Base-by-base conservation (phyloP, 352 stramenopile genomes). In the Elongisporangium prolatum region DNA sequence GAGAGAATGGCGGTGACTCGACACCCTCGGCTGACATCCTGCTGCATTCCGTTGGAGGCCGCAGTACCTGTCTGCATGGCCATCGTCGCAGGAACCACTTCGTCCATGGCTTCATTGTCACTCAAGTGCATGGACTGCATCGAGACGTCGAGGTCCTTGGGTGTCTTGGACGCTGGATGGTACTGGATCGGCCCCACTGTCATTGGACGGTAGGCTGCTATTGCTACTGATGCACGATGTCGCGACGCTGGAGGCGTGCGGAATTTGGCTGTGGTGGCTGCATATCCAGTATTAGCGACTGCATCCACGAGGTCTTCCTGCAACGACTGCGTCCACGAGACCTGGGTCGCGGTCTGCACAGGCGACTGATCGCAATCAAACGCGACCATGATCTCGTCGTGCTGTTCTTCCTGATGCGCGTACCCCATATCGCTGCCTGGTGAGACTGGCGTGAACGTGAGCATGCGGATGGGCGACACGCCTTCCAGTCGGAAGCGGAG, bases 101-200 rank as follows among this genome's bases (percentile, higher is more conserved):
- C 13, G 20, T 44, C 54, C n/a, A 51, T 54, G 38, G 44, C 16
- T 22, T 80, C 65, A 21, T 84, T 71, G 40, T 80, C 78, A 34
- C 76, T 82, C n/a, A 88, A 52, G 48, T 86, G 69, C 69, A 89
- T 77, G n/a, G 74, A 86, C 22, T 86, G 78, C 78, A 89, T 91
- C 2, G 81, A 89, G 6, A 77, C 72, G 55, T 91, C 73, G 25
- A 91, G 63, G 55, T 85, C 64, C 10, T 49, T 51, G 50, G 34
- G 50, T 57, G 50, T 59, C 21, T 60, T 66, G 52, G 48, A 9
- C 4, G 48, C 48, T 52, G 48, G 48, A 21, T 24, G n/a, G 48
- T 21, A 52, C 25, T 44, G 34, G 11, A 44, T 44, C 34, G 34
- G 34, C 14, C 34, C 34, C 34, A 44, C 34, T 6, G 34, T 44